Evolutionary conservation across 495 filamentous ascomycete species (phyloP).

Genomic region (Antarctomyces pellizariae): DNA sequence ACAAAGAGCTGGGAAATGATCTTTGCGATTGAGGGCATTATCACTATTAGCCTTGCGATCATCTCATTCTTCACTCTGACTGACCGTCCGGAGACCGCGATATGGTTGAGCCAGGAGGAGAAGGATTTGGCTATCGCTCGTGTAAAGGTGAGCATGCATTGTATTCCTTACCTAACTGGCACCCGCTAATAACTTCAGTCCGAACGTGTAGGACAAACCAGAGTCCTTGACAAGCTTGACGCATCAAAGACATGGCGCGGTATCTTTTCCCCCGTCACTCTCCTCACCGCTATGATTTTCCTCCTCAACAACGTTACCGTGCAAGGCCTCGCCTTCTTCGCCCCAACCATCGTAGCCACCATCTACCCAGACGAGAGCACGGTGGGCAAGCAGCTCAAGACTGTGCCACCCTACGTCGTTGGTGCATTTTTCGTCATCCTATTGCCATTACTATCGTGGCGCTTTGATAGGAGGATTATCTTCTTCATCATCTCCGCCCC

Average conservation of each 20-base stretch:
- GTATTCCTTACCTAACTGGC: constrained; percentile 23
- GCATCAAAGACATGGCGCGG: constrained; percentile 33
- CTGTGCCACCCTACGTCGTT: constrained; percentile 48
- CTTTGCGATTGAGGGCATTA: constrained; percentile 38
- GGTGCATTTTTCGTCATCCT: constrained; percentile 42
- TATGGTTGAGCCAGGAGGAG: constrained; percentile 33
- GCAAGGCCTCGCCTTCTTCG: constrained; percentile 53
- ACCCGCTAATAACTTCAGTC: constrained; percentile 25
- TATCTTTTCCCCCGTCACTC: constrained; percentile 38
- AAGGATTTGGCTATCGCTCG: constrained; percentile 25
- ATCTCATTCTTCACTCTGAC: constrained; percentile 31
- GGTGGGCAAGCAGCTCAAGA: constrained; percentile 37
- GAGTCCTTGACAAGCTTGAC: constrained; percentile 39
- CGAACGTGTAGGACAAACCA: constrained; percentile 38
- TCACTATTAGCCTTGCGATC: constrained; percentile 29
- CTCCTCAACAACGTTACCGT: constrained; percentile 53
- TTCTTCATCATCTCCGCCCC: constrained; percentile 33
- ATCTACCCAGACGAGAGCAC: constrained; percentile 36
- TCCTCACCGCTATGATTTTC: constrained; percentile 40
- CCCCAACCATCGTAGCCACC: constrained; percentile 42
- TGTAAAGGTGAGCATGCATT: constrained; percentile 29
- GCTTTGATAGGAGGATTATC: constrained; percentile 31
- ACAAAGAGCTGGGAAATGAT: constrained; percentile 42
- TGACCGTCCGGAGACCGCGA: constrained; percentile 32
- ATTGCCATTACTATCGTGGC: constrained; percentile 36